Evolutionary conservation across 495 filamentous ascomycete species (phyloP).

Genomic region (Annulohypoxylon bovei): DNA sequence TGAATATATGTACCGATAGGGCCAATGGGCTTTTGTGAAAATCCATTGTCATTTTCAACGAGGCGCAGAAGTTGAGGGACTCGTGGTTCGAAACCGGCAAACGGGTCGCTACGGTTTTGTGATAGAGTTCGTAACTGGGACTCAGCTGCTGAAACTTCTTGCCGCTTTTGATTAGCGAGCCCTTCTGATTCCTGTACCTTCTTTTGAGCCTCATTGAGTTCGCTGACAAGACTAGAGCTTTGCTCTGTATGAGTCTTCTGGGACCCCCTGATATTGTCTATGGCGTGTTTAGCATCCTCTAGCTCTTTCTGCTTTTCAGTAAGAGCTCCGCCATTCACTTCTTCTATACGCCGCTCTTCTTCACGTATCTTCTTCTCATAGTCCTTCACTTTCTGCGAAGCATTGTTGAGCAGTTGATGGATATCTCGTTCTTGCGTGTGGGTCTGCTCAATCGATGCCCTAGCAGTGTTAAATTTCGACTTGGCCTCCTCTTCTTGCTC

Average conservation of each 20-base stretch:
- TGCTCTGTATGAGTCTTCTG: slow-evolving; percentile 49
- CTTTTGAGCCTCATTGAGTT: slow-evolving; percentile 45
- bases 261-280: slow-evolving; percentile 54
- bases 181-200: slow-evolving; percentile 48
- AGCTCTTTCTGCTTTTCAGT: slow-evolving; percentile 52
- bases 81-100: slow-evolving; percentile 65
- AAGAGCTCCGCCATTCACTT: slow-evolving; percentile 62
- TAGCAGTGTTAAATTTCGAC: slow-evolving; percentile 48
- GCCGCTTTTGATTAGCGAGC: slow-evolving; percentile 53
- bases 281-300: slow-evolving; percentile 58
- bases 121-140: slow-evolving; percentile 47
- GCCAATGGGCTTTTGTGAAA: slow-evolving; percentile 78
- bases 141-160: slow-evolving; percentile 62
- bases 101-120: slow-evolving; percentile 44
- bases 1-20: slow-evolving; percentile 82
- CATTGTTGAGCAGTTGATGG: slow-evolving; percentile 47
- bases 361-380: slow-evolving; percentile 51
- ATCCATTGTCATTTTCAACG: slow-evolving; percentile 73
- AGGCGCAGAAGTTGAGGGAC: slow-evolving; percentile 71
- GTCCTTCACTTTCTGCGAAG: slow-evolving; percentile 48
- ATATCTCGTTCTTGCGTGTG: slow-evolving; percentile 62
- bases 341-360: slow-evolving; percentile 60
- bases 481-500: slow-evolving; percentile 50
- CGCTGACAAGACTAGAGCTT: slow-evolving; percentile 29
- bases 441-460: slow-evolving; percentile 42